Conservation (phyloP, 2,329 filamentous ascomycete species). For the Nannizziopsis arthrosporioides region DNA sequence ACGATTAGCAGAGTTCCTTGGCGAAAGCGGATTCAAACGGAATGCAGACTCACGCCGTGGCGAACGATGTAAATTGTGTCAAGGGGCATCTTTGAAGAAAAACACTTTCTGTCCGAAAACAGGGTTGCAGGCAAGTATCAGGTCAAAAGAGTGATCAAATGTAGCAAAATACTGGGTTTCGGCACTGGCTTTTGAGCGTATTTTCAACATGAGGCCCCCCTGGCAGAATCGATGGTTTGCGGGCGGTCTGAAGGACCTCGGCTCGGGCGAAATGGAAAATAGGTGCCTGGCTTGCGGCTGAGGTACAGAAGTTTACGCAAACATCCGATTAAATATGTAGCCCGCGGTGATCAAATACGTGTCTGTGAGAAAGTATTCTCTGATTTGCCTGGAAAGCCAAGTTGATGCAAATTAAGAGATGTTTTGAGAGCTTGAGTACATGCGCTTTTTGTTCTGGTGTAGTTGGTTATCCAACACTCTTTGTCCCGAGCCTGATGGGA, state of each 20-base stretch:
- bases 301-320: too few relatives aligned
- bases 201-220: too few relatives aligned
- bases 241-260: slow-evolving; percentile 3
- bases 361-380: too few relatives aligned
- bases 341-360: too few relatives aligned
- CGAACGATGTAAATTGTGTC: slow-evolving; percentile 63
- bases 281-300: too few relatives aligned
- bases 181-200: background rate
- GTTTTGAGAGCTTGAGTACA: too few relatives aligned
- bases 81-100: slow-evolving; percentile 45
- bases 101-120: background rate
- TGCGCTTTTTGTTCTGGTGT: too few relatives aligned
- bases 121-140: background rate
- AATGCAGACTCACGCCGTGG: slow-evolving; percentile 53
- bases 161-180: background rate
- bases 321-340: too few relatives aligned
- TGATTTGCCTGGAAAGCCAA: too few relatives aligned
- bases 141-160: background rate
- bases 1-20: slow-evolving; percentile 9
- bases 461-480: too few relatives aligned
- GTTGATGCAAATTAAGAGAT: too few relatives aligned
- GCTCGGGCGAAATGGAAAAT: background rate
- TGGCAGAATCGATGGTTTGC: slow-evolving; percentile 5
- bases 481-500: too few relatives aligned
- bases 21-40: slow-evolving; percentile 5